phyloP scores from a whole-genome alignment of 2,329 filamentous ascomycete species.

The Fonsecaea erecta region DNA sequence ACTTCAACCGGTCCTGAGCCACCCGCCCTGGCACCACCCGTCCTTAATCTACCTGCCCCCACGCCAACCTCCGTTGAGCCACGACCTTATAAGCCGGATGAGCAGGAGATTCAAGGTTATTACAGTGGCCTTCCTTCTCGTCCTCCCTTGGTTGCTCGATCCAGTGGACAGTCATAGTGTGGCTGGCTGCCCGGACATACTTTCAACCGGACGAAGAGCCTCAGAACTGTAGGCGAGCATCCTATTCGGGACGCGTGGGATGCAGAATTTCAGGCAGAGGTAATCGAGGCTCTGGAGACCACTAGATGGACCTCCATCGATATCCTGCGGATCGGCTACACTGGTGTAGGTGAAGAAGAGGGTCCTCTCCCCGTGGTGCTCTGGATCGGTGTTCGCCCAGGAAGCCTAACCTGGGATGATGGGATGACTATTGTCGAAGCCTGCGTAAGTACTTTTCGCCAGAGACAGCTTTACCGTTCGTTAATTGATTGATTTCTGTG shows the following conservation, averaged over 20 bases:
- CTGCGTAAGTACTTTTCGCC: conserved; percentile 8
- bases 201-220: not conserved
- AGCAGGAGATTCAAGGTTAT: not conserved
- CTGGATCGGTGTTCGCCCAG: conserved; percentile 4
- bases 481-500: too few species aligned
- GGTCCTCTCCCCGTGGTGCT: conserved; percentile 9
- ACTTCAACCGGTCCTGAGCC: too few species aligned
- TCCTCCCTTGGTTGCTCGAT: conserved; percentile 11
- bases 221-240: conserved; percentile 7
- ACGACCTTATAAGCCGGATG: not conserved
- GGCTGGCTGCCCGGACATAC: not conserved
- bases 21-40: not conserved
- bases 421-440: conserved; percentile 10
- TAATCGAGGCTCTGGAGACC: conserved; percentile 8
- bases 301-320: conserved; percentile 11
- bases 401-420: conserved; percentile 2
- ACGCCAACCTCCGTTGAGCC: not conserved
- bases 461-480: not conserved
- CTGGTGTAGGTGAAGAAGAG: not conserved
- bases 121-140: conserved; percentile 11
- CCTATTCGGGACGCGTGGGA: conserved; percentile 9
- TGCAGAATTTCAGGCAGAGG: conserved; percentile 4
- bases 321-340: conserved; percentile 9
- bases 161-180: conserved; percentile 7
- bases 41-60: not conserved